Conservation (phyloP, 108 stramenopile genomes). For the Chaetoceros tenuissimus region DNA sequence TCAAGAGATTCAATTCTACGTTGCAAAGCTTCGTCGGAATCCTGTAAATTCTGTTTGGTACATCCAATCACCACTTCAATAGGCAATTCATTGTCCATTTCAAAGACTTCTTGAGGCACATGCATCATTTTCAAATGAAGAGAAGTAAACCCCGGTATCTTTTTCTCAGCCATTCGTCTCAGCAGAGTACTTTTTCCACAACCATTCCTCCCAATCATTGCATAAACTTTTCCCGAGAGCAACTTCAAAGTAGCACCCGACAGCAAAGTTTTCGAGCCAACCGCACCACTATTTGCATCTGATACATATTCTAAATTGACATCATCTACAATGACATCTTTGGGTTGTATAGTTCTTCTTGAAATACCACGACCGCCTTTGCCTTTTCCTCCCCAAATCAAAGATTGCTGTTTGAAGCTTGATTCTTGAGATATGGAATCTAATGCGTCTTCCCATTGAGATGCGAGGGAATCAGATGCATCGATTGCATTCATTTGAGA, state of each 20-base stretch:
- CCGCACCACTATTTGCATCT: conserved; percentile 16
- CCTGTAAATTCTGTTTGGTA: conserved; percentile 12
- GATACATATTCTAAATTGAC: conserved; percentile 50
- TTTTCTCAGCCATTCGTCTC: conserved; percentile 49
- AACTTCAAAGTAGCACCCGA: conserved; percentile 59
- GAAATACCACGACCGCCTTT: conserved; percentile 59
- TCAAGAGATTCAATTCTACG: conserved; percentile 19
- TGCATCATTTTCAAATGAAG: conserved; percentile 47
- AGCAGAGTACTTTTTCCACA: conserved; percentile 61
- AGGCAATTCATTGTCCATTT: conserved; percentile 19
- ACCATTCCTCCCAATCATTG: conserved; percentile 57
- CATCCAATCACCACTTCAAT: conserved; percentile 31
- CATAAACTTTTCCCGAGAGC: conserved; percentile 48
- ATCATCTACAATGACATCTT: conserved; percentile 54
- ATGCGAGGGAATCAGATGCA: neutral
- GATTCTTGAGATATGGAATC: neutral
- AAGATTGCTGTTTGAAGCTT: neutral
- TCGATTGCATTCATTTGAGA: neutral
- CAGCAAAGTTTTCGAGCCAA: conserved; percentile 36
- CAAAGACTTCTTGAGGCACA: conserved; percentile 55
- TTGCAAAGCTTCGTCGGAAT: conserved; percentile 21
- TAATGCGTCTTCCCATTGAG: neutral
- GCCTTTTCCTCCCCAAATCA: conserved; percentile 47
- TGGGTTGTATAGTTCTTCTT: conserved; percentile 58
- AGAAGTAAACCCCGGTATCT: conserved; percentile 66